Evolutionary conservation across 805 yeast species (phyloP).

Genomic region (fission yeast (Schizosaccharomyces pombe)): ASM294v3 CU329670.1:1229501-1230000

Average conservation of each 20-base stretch:
- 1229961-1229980: not conserved
- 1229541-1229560: conserved; percentile 83
- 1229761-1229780: conserved; percentile 24
- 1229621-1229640: conserved; percentile 44
- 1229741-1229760: not conserved
- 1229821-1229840: not conserved
- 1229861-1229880: not conserved
- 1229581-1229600: conserved; percentile 54
- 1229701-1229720: conserved; percentile 22
- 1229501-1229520: conserved; percentile 43
- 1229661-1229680: conserved; percentile 60
- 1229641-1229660: conserved; percentile 67
- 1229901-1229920: conserved; percentile 69
- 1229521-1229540: conserved; percentile 68
- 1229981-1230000: not conserved
- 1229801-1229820: conserved; percentile 27
- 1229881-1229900: conserved; percentile 27
- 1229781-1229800: conserved; percentile 38
- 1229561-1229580: conserved; percentile 57
- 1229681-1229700: conserved; percentile 38
- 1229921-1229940: conserved; percentile 46
- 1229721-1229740: not conserved
- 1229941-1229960: conserved; percentile 23
- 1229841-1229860: conserved; percentile 1
- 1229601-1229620: conserved; percentile 35